Base-by-base conservation (phyloP, 805 yeast species). In the Yarrowia sp. region DNA sequence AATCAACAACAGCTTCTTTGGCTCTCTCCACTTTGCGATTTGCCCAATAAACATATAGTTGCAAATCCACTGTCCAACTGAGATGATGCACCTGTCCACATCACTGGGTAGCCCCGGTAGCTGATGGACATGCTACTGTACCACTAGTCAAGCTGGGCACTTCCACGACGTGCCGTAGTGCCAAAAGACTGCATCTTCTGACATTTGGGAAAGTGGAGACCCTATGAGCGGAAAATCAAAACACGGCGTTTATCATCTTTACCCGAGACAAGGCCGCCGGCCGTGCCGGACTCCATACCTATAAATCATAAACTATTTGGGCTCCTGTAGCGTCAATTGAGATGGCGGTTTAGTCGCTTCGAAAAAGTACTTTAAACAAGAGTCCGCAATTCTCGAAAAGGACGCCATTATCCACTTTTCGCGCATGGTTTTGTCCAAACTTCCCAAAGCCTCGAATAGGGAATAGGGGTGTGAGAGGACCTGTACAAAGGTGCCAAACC, bases 351-450 rank as follows among this genome's bases (percentile, higher is more conserved):
- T 48, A 48, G 53, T 6, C 8, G 28, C 13, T 18, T 35, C 10
- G 18, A 9, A 18, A 35, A 14, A 35, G 41, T 4, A 18, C 17
- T 48, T 35, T 8, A 48, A 7, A 8, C 32, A n/a, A 3, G 28
- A 18, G 32, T 8, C 32, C 8, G 28, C 55, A 13, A 17, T 48
- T 48, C 41, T 48, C 55, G 55, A 48, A 48, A 48, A 48, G 55
- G 55, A 48, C 39, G 41, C 55, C 55, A 48, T 35, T 13, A 35
- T 17, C 55, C 55, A 14, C 55, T 33, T 48, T 35, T 35, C 55
- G 41, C 55, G 50, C 48, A 22, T 43, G 33, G 33, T 43, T 13
- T 43, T 22, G 28, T 22, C 28, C 28, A 22, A 3, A 3, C 28
- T 22, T 22, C 5, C 4, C 28, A 22, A 22, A 22, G n/a, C n/a